Conservation (phyloP, 306 rosid genomes). For the Medicago truncatula region DNA sequence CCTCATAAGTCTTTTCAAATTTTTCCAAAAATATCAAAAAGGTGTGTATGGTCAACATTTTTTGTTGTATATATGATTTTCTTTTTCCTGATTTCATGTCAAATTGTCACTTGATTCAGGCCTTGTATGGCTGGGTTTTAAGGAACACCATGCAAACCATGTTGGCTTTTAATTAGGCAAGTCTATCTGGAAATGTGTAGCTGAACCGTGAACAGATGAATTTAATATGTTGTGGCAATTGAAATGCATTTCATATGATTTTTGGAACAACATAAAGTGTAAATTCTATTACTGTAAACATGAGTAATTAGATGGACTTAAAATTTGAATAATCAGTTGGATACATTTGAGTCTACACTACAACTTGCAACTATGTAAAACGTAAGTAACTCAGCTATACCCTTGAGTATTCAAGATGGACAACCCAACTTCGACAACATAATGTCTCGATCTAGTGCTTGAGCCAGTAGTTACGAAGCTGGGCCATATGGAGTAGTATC, state of each 20-base stretch:
- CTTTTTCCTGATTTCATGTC: too few species aligned
- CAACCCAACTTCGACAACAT: slow-evolving; percentile 11
- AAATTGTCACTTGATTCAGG: neutral
- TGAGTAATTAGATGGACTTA: slow-evolving; percentile 19
- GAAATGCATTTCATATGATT: neutral
- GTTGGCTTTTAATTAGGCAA: too few species aligned
- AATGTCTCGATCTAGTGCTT: slow-evolving; percentile 62
- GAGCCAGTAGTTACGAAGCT: slow-evolving; percentile 97
- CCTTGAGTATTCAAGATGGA: slow-evolving; percentile 22
- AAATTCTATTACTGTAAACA: slow-evolving; percentile 24
- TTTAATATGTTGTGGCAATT: too few species aligned
- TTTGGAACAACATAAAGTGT: neutral
- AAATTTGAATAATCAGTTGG: slow-evolving; percentile 3
- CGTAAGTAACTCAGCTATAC: slow-evolving; percentile 18
- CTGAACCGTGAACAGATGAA: too few species aligned
- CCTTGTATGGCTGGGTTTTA: neutral
- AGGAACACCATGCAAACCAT: too few species aligned
- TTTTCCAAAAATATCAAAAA: too few species aligned
- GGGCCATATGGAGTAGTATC: slow-evolving; percentile 92
- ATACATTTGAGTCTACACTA: slow-evolving; percentile 9
- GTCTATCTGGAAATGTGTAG: too few species aligned
- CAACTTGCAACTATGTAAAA: neutral
- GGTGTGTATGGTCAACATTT: too few species aligned
- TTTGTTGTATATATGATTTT: too few species aligned
- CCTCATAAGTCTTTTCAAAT: too few species aligned